Evolutionary conservation across 371 early-diverging fungal genomes (phyloP).

Genomic region (Entomophthora muscae): DNA sequence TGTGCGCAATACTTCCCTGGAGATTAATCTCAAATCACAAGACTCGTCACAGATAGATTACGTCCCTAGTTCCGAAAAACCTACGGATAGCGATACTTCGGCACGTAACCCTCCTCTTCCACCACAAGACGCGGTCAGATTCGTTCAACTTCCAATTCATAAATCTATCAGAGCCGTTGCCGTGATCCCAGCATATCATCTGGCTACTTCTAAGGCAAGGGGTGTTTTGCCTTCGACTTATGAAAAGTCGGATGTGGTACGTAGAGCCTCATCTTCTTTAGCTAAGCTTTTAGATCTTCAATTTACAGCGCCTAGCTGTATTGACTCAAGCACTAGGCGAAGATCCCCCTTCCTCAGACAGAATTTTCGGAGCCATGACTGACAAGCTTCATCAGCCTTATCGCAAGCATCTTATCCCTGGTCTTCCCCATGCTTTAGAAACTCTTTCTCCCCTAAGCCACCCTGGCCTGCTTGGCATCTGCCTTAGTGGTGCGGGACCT

Average conservation of each 20-base stretch:
- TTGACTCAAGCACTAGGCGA: slow-evolving; percentile 62
- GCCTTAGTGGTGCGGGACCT: slow-evolving; percentile 92
- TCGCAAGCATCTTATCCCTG: slow-evolving; percentile 80
- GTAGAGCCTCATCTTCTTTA: neutral
- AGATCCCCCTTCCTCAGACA: slow-evolving; percentile 39
- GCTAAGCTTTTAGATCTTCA: slow-evolving; percentile 46
- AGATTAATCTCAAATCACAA: slow-evolving; percentile 14
- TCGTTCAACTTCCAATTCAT: slow-evolving; percentile 41
- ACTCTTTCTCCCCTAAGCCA: slow-evolving; percentile 46
- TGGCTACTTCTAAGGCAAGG: slow-evolving; percentile 80
- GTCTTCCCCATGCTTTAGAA: slow-evolving; percentile 64
- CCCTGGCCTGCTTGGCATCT: slow-evolving; percentile 80
- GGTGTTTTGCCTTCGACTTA: slow-evolving; percentile 67
- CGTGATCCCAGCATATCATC: slow-evolving; percentile 77
- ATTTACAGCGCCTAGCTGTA: slow-evolving; percentile 82
- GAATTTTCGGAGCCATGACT: slow-evolving; percentile 80
- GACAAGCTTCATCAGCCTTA: slow-evolving; percentile 92
- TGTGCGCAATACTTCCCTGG: slow-evolving; percentile 32
- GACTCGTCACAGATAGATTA: slow-evolving; percentile 9
- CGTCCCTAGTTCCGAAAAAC: slow-evolving; percentile 37
- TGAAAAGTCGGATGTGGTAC: slow-evolving; percentile 56
- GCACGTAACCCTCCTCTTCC: slow-evolving; percentile 24
- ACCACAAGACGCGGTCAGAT: slow-evolving; percentile 44
- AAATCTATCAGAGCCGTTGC: slow-evolving; percentile 61
- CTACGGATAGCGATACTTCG: slow-evolving; percentile 8